Percentiles rank a stretch among this genome's conserved stretches.
Conservation (phyloP, 257 asterid species). For the Gynochthodes officinalis region DNA sequence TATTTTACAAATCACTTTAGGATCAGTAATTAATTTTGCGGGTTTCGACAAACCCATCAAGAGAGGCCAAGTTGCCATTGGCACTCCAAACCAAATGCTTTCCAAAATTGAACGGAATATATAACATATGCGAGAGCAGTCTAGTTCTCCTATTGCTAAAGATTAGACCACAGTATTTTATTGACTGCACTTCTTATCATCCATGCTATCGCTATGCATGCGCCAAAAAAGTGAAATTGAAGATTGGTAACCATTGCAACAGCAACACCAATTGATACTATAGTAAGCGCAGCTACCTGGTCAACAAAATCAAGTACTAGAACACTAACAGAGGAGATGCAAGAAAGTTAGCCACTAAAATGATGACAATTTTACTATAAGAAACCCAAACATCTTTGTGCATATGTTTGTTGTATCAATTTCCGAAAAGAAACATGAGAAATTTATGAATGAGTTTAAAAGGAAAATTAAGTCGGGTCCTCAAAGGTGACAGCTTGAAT, state of each 20-base stretch:
- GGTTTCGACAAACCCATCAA: no score
- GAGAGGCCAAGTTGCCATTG: no score
- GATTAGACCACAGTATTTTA: conserved; percentile 91
- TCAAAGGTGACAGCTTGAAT: neutral
- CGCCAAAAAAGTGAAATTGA: conserved; percentile 91
- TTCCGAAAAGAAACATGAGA: neutral
- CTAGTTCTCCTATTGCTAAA: conserved; percentile 95
- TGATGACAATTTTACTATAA: neutral
- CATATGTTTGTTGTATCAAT: neutral
- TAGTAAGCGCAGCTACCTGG: conserved; percentile 84
- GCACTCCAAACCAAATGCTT: no score
- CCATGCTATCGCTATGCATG: conserved; percentile 95
- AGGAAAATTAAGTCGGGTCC: neutral
- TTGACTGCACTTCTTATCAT: conserved; percentile 87
- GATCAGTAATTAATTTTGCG: no score
- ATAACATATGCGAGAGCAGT: conserved; percentile 73
- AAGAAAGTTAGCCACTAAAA: neutral
- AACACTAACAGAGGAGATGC: no score
- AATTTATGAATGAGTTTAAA: neutral
- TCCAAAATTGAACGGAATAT: neutral
- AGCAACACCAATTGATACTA: conserved; percentile 83
- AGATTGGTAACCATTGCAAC: conserved; percentile 97
- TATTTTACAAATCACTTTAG: no score
- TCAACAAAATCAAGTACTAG: conserved; percentile 22
- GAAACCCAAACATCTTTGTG: neutral